phyloP scores from a whole-genome alignment of 352 stramenopile species.

The Phytophthora ramorum region DNA sequence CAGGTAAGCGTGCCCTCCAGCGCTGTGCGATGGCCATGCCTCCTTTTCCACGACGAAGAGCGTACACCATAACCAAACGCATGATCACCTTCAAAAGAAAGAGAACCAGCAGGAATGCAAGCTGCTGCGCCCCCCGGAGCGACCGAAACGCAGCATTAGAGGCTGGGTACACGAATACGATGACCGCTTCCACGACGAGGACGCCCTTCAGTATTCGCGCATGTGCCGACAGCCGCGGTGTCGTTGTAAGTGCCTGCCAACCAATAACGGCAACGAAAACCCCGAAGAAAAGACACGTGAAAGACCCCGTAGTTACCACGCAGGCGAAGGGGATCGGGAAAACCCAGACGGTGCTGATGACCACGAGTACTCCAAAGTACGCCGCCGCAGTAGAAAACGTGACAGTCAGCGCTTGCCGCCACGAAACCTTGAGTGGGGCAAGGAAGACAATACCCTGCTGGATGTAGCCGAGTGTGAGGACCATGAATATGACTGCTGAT shows the following conservation, averaged over 20 bases:
- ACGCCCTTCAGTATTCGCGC: conserved; percentile 9
- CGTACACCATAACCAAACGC: conserved; percentile 14
- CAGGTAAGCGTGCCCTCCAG: conserved; percentile 24
- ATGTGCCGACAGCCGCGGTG: conserved; percentile 5
- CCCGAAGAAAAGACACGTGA: conserved; percentile 13
- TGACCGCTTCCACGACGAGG: conserved; percentile 2
- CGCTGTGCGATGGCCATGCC: not conserved
- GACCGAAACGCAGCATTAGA: conserved; percentile 23
- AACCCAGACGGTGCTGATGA: conserved; percentile 15
- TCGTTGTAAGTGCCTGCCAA: not conserved
- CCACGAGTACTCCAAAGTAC: conserved; percentile 21
- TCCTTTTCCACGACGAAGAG: conserved; percentile 7
- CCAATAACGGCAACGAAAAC: conserved; percentile 14
- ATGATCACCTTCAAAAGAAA: conserved; percentile 16
- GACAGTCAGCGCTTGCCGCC: not conserved
- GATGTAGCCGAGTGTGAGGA: conserved; percentile 20
- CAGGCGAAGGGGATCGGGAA: conserved; percentile 36
- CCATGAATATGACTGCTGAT: conserved; percentile 11
- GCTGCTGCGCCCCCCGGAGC: conserved; percentile 5
- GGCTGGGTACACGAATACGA: conserved; percentile 23
- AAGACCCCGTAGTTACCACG: conserved; percentile 19
- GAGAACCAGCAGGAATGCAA: conserved; percentile 17
- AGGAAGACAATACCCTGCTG: conserved; percentile 17
- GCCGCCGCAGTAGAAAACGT: not conserved
- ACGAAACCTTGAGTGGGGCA: conserved; percentile 9